Evolutionary conservation across 345 rosid species (phyloP).

Genomic region (Erysimum cheiranthoides): DNA sequence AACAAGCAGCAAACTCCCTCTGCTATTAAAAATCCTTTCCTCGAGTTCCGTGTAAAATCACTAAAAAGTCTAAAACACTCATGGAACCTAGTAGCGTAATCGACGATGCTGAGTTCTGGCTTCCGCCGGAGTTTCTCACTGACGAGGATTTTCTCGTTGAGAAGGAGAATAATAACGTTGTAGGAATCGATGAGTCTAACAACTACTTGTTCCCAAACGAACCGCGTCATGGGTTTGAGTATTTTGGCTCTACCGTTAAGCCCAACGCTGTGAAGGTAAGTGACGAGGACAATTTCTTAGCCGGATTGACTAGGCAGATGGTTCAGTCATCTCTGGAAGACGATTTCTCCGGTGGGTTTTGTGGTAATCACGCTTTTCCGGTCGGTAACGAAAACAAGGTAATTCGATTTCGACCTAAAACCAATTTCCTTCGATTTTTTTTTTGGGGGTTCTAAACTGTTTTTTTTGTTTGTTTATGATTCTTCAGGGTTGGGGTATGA

Average conservation of each 20-base stretch:
- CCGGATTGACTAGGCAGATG: slow-evolving; percentile 55
- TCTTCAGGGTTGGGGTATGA: slow-evolving; percentile 47
- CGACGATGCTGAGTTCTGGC: slow-evolving; percentile 73
- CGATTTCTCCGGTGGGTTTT: slow-evolving; percentile 37
- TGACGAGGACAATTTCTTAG: slow-evolving; percentile 61
- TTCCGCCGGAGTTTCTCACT: slow-evolving; percentile 74
- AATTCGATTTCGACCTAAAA: neutral
- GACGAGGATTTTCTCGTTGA: slow-evolving; percentile 64
- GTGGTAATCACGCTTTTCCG: slow-evolving; percentile 21
- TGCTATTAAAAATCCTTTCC: slow-evolving; percentile 11
- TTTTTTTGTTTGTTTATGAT: neutral
- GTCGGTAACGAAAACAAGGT: slow-evolving; percentile 50
- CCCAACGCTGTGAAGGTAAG: slow-evolving; percentile 44
- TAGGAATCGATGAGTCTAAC: neutral
- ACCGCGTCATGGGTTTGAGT: slow-evolving; percentile 47
- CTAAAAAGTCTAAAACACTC: neutral
- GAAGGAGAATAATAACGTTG: neutral
- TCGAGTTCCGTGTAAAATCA: neutral
- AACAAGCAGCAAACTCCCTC: slow-evolving; percentile 44
- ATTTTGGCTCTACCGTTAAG: slow-evolving; percentile 66
- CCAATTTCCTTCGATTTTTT: neutral
- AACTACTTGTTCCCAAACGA: slow-evolving; percentile 13
- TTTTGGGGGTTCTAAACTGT: neutral
- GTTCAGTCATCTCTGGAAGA: slow-evolving; percentile 53
- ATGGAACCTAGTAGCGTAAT: slow-evolving; percentile 63